These are phyloP conservation scores for Clonostachys rosea DNA, from an alignment of 2,329 filamentous ascomycete species.

Conservation along the genomic window DNA sequence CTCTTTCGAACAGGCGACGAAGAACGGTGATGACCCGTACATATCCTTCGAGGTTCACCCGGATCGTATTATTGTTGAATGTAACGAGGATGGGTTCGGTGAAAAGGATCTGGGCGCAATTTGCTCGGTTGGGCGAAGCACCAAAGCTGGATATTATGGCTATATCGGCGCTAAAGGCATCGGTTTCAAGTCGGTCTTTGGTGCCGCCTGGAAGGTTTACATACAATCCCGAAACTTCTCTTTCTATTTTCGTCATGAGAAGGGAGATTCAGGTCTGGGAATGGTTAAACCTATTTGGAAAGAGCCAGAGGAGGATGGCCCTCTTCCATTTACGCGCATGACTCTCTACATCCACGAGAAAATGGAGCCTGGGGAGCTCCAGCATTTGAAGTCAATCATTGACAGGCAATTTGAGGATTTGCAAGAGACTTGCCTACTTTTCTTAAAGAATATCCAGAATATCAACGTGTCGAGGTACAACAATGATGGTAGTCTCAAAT, in stretches of 20 bases:
- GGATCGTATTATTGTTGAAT: conserved; percentile 33
- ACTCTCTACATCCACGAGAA: conserved; percentile 26
- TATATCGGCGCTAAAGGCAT: conserved; percentile 42
- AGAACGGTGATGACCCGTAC: conserved; percentile 31
- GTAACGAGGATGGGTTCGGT: conserved; percentile 40
- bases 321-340: conserved; percentile 21
- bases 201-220: conserved; percentile 33
- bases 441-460: conserved; percentile 29
- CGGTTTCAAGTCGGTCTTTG: conserved; percentile 44
- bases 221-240: conserved; percentile 38
- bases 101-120: conserved; percentile 31
- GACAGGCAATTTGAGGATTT: conserved; percentile 26
- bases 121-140: conserved; percentile 34
- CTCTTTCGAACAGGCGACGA: conserved; percentile 35
- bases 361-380: conserved; percentile 6
- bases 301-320: conserved; percentile 9
- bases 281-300: conserved; percentile 44
- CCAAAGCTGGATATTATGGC: conserved; percentile 27
- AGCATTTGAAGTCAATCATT: conserved; percentile 14
- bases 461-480: conserved; percentile 24
- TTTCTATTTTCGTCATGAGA: conserved; percentile 34
- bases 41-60: conserved; percentile 24
- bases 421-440: conserved; percentile 31
- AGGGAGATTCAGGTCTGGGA: conserved; percentile 38
- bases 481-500: conserved; percentile 2